These are phyloP conservation scores for Colletotrichum sublineola DNA, from an alignment of 2,329 filamentous ascomycete species.

Conservation along the genomic window DNA sequence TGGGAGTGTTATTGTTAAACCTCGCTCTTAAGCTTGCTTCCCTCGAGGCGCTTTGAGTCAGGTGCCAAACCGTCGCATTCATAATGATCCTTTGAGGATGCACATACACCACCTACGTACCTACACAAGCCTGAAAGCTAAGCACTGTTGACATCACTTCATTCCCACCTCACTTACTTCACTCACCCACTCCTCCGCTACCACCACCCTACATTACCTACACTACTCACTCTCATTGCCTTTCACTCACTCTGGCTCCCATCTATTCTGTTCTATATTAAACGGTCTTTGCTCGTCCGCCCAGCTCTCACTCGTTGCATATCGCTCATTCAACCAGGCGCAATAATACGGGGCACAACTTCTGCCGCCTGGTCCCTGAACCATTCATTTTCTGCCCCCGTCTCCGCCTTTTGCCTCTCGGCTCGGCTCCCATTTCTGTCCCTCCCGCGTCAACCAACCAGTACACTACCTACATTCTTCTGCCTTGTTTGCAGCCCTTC, in stretches of 20 bases:
- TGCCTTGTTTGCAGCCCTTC: neutral
- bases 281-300: conserved; percentile 3
- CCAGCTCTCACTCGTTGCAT: neutral
- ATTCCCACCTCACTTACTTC: neutral
- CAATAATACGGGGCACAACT: neutral
- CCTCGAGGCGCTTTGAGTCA: neutral
- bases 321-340: neutral
- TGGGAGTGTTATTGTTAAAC: neutral
- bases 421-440: conserved; percentile 27
- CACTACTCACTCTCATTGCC: conserved; percentile 1
- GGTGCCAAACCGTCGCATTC: neutral
- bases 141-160: conserved; percentile 35
- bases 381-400: conserved; percentile 21
- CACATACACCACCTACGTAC: neutral
- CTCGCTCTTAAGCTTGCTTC: neutral
- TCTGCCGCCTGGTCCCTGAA: conserved; percentile 1
- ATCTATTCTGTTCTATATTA: neutral
- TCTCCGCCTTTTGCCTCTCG: conserved; percentile 33
- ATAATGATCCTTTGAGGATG: neutral
- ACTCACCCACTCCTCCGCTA: neutral
- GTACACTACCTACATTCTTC: conserved; percentile 12
- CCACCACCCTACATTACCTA: neutral
- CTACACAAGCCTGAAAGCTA: conserved; percentile 7
- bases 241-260: neutral
- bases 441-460: conserved; percentile 7